These are phyloP conservation scores for Phytopythium litorale DNA, from an alignment of 352 stramenopile genomes.

Conservation along the genomic window DNA sequence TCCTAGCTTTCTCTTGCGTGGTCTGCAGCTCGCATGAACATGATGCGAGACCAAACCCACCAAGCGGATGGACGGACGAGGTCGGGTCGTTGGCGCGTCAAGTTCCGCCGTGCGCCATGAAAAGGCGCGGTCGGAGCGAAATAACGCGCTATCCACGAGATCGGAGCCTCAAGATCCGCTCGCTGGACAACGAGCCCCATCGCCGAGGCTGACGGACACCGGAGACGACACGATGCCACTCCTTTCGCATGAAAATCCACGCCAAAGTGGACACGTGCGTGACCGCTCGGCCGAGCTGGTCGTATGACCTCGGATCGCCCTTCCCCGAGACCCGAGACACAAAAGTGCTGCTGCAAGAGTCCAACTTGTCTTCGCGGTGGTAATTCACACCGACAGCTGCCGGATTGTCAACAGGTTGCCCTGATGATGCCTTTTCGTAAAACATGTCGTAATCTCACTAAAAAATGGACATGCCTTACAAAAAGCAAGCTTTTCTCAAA, in stretches of 20 bases:
- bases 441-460: neutral
- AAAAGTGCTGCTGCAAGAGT: too few relatives aligned
- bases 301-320: too few relatives aligned
- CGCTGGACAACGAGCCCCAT: neutral
- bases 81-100: neutral
- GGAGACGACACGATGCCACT: neutral
- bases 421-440: neutral
- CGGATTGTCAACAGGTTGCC: neutral
- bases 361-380: too few relatives aligned
- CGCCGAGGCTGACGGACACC: neutral
- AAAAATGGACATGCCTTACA: neutral
- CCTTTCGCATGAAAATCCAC: conserved; percentile 2
- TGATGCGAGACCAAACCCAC: neutral
- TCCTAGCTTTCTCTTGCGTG: neutral
- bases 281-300: neutral
- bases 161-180: neutral
- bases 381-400: too few relatives aligned
- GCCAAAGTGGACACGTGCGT: neutral
- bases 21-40: neutral
- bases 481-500: neutral
- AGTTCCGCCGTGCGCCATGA: neutral
- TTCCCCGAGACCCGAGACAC: neutral
- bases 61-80: neutral
- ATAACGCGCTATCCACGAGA: neutral
- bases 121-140: neutral